Evolutionary conservation across 2,329 filamentous ascomycete species (phyloP), one percentile per base, ranked within the genome.

Genomic region (Trichophyton simii): DNA sequence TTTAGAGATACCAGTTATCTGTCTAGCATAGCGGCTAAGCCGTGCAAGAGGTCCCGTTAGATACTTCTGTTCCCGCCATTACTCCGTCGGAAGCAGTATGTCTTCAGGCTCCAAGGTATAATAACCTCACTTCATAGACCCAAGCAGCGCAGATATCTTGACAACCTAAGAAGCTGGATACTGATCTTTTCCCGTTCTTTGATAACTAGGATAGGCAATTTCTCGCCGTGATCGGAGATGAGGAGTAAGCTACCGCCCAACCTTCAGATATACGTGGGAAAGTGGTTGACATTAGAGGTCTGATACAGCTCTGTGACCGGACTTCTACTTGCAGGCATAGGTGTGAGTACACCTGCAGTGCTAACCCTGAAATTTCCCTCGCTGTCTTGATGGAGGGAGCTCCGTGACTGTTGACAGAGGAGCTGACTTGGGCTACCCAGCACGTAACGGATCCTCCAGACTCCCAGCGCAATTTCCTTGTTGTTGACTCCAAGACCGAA

Each of bases 141-240:
- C 11, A 28, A 52, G 8, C 44, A 7, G 25, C 18, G n/a, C 7
- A 20, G 31, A 3, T 8, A 58, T 25, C 3, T 28, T 22, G 25
- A n/a, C 18, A 4, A 11, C 6, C 22, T 20, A 15, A 7, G 4
- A 15, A 41, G 31, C 15, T 20, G 1, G 18, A 22, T 42, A 42
- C 55, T 58, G 28, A 58, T 58, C 20, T 9, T 15, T n/a, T 42
- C 11, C 34, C 34, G 50, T 54, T n/a, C 15, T 15, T n/a, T 34
- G 15, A 34, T 28, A 25, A 25, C 5, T 63, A 91, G 78, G 91
- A 97, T 77, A 84, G 94, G 70, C 88, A 99, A 77, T 96, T 99
- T 73, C 84, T 99, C 63, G 94, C 94, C 66, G 92, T 99, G 57
- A 99, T 99, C 72, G 94, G 94, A 59, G 94, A 99, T 75, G 94